Evolutionary conservation across 306 rosid species (phyloP).

Genomic region (Cicer bijugum): DNA sequence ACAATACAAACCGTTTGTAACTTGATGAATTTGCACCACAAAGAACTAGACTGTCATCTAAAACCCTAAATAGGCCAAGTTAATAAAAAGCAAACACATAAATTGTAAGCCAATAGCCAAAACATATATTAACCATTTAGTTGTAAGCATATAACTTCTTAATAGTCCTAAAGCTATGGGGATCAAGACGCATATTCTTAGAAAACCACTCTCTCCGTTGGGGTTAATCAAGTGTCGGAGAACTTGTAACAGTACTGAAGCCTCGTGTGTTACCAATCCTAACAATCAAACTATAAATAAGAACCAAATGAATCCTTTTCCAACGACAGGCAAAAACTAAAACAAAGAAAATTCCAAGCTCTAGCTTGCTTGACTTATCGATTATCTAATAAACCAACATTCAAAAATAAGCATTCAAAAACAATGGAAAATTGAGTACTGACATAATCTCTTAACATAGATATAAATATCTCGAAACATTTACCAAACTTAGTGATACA

Average conservation of each 20-base stretch:
- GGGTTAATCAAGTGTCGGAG: not conserved
- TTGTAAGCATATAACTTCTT: too few species aligned
- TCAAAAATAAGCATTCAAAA: not conserved
- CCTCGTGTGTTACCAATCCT: not conserved
- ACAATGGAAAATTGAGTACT: not conserved
- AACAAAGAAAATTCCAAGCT: not conserved
- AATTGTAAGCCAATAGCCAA: too few species aligned
- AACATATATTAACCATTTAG: too few species aligned
- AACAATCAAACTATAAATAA: not conserved
- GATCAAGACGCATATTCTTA: too few species aligned
- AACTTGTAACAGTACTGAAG: not conserved
- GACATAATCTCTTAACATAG: not conserved
- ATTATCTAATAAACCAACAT: not conserved
- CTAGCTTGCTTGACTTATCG: not conserved
- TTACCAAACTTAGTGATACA: slow-evolving; percentile 1
- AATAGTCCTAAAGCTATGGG: too few species aligned
- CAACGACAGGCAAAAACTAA: not conserved
- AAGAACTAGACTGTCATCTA: too few species aligned
- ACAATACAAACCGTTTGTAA: too few species aligned
- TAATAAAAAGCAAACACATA: too few species aligned
- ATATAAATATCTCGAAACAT: slow-evolving; percentile 33
- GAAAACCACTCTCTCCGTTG: not conserved
- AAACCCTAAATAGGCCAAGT: too few species aligned
- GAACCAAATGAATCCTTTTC: not conserved
- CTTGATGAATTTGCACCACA: too few species aligned